phyloP scores from a whole-genome alignment of 2,329 filamentous ascomycete species.

The Diaporthe destruens region DNA sequence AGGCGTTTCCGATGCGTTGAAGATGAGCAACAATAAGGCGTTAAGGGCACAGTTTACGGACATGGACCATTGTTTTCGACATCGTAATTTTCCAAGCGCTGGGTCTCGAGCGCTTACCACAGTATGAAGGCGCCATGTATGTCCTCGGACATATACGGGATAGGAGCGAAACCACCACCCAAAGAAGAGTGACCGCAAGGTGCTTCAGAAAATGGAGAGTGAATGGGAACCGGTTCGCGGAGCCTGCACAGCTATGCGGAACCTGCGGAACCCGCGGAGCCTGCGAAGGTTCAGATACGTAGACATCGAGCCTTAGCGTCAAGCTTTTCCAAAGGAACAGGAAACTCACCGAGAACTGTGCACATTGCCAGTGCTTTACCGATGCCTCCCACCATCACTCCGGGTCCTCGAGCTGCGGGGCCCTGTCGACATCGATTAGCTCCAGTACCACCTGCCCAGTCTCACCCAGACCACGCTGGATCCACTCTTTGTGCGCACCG shows the following conservation, averaged over 20 bases:
- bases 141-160: too few species aligned
- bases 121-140: too few species aligned
- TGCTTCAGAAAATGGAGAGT: too few species aligned
- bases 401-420: neutral
- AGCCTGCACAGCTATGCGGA: neutral
- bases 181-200: too few species aligned
- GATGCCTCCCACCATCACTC: neutral
- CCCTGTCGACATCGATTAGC: neutral
- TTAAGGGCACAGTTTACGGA: neutral
- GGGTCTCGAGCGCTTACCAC: too few species aligned
- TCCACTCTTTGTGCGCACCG: rapidly evolving
- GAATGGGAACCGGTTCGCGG: neutral
- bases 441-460: neutral
- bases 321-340: too few species aligned
- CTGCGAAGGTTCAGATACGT: neutral
- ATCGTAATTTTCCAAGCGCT: too few species aligned
- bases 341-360: too few species aligned
- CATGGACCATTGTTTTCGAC: too few species aligned
- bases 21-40: neutral
- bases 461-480: too few species aligned
- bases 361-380: neutral
- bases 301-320: rapidly evolving
- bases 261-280: too few species aligned
- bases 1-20: neutral
- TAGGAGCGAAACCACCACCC: too few species aligned